A percentile compares a stretch with the other conserved stretches of the same genome.
These are phyloP conservation scores for Coleophoma crateriformis DNA, from an alignment of 2,329 filamentous ascomycete species.

Conservation along the genomic window DNA sequence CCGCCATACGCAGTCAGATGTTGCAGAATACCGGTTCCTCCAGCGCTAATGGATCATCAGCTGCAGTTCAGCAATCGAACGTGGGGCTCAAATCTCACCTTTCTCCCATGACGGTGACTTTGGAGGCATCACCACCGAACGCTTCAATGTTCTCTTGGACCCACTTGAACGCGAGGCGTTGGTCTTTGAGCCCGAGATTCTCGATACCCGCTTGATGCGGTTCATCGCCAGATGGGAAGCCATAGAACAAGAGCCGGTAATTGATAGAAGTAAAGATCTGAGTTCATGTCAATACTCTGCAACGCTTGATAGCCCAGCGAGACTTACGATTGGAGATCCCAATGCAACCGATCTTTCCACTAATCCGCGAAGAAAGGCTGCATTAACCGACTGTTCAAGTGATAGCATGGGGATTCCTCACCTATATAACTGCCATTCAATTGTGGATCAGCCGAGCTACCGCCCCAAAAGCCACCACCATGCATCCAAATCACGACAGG, in stretches of 20 bases:
- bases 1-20: conserved; percentile 49
- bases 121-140: conserved; percentile 36
- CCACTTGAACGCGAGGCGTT: conserved; percentile 41
- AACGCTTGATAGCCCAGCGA: too few relatives aligned
- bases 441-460: conserved; percentile 35
- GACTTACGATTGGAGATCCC: conserved; percentile 1
- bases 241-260: conserved; percentile 1
- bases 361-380: background rate
- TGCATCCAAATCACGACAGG: conserved; percentile 3
- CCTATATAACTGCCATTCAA: conserved; percentile 50
- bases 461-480: conserved; percentile 22
- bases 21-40: conserved; percentile 40
- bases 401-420: background rate
- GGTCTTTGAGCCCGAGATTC: conserved; percentile 13
- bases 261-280: background rate
- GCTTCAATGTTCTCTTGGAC: conserved; percentile 19
- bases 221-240: conserved; percentile 14
- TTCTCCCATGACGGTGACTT: conserved; percentile 39
- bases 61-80: background rate
- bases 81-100: background rate
- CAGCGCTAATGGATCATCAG: conserved; percentile 35
- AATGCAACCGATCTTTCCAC: background rate
- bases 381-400: background rate
- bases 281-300: too few relatives aligned
- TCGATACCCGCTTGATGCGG: conserved; percentile 34